Base-by-base conservation (phyloP, 805 yeast genomes). In the Saccharomycopsis amapae region DNA sequence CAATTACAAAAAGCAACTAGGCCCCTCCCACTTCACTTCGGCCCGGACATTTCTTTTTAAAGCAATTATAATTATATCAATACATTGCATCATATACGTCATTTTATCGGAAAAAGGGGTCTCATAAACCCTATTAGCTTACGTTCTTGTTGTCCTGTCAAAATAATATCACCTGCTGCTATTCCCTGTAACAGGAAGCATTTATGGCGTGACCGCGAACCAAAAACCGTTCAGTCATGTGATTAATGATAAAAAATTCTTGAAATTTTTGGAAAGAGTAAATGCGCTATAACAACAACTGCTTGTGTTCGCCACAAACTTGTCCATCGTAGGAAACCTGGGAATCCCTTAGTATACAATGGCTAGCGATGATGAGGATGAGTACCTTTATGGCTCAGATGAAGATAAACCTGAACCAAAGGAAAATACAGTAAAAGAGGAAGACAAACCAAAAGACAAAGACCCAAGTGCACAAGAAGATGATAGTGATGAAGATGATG, bases 401-500 rank as follows among this genome's bases (percentile, higher is more conserved):
- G 48, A 45, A 10, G 48, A 45, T 12, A 5, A 15, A 18, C 5
- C 37, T 17, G 37, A 18, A 34, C n/a, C n/a, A n/a, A 18, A 34
- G 7, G 30, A 9, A 12, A 12, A 26, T 26, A 9, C 30, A 26
- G 12, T 12, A 9, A 26, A 26, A 26, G 30, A 26, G 30, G 30
- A 26, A 71, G 60, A 2, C 74, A 67, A 2, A 75, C 65, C 2
- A 15, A 9, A 33, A 33, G 37, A 33, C 15, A 18, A 33, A 33
- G 19, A 15, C 7, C 15, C 19, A 15, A 18, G 15, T n/a, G 37
- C 7, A 7, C 10, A 37, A n/a, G 31, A 13, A 24, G 40, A 37
- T 6, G 31, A 4, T 5, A 17, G 19, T 25, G 40, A 15, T 13
- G 31, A 23, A 23, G 40, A 37, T 4, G 40, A 37, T 9, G 40